phyloP scores from a whole-genome alignment of 805 yeast species.

The Starmera quercuum region DNA sequence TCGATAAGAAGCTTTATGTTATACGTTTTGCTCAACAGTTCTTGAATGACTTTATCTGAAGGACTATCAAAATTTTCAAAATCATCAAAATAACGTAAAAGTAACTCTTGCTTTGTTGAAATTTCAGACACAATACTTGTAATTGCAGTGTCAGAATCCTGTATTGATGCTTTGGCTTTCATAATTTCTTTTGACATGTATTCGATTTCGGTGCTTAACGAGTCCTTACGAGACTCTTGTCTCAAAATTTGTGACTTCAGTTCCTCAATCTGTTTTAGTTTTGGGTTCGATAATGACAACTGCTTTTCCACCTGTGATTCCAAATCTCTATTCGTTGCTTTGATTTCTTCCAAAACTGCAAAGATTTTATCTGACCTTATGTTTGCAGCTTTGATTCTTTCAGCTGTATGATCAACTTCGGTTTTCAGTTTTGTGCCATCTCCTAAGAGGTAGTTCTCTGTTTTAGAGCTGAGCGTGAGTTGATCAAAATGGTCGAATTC shows the following conservation, averaged over 20 bases:
- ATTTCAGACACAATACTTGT: constrained; percentile 9
- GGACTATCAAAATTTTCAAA: constrained; percentile 1
- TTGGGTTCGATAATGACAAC: constrained; percentile 16
- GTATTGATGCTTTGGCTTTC: constrained; percentile 42
- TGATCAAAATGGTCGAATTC: constrained; percentile 39
- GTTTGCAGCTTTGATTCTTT: constrained; percentile 23
- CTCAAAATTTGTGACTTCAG: constrained; percentile 38
- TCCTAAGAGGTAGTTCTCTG: constrained; percentile 33
- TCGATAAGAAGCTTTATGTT: constrained; percentile 12
- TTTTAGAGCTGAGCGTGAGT: constrained; percentile 8
- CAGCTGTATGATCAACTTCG: constrained; percentile 36
- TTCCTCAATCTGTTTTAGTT: constrained; percentile 27
- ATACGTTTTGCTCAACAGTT: constrained; percentile 5
- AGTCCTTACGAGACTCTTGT: constrained; percentile 34
- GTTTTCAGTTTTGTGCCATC: constrained; percentile 37
- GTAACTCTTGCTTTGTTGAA: constrained; percentile 5
- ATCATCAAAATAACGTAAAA: constrained; percentile 13
- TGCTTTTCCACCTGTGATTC: constrained; percentile 22
- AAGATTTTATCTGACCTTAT: constrained; percentile 22
- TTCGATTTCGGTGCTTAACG: constrained; percentile 48
- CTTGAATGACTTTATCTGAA: constrained; percentile 2
- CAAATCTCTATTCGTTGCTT: constrained; percentile 17
- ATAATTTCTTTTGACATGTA: constrained; percentile 56
- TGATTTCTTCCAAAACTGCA: constrained; percentile 16
- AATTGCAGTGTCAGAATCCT: constrained; percentile 33